A percentile compares a stretch with the other conserved stretches of the same genome.
Conservation (phyloP, 177 flowering plant species). For the Telopea speciosissima region DNA sequence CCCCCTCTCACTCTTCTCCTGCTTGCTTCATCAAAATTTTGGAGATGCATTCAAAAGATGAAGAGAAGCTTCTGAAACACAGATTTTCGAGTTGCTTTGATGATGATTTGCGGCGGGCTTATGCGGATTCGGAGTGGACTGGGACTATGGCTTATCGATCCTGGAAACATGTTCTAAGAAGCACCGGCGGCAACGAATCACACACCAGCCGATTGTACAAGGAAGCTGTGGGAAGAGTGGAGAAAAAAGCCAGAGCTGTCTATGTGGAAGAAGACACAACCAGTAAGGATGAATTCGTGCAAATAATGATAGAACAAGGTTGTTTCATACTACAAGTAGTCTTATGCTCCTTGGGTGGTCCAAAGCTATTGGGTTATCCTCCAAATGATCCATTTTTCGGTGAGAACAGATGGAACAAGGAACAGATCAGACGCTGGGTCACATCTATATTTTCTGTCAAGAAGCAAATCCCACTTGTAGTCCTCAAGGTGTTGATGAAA, state of each 20-base stretch:
- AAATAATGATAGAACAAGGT: not conserved
- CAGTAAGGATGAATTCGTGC: not conserved
- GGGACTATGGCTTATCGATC: too few relatives aligned
- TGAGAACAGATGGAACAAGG: not conserved
- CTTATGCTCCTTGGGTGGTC: not conserved
- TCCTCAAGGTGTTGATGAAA: not conserved
- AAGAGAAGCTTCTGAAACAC: too few relatives aligned
- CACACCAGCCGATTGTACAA: not conserved
- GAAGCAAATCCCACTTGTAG: not conserved
- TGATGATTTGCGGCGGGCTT: too few relatives aligned
- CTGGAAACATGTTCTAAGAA: not conserved
- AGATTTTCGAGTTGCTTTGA: too few relatives aligned
- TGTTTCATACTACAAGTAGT: not conserved
- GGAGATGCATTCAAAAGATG: too few relatives aligned
- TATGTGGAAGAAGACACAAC: not conserved
- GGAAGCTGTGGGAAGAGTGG: not conserved
- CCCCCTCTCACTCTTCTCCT: too few relatives aligned
- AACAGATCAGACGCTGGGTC: not conserved
- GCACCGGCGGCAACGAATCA: not conserved
- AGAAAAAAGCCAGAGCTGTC: not conserved
- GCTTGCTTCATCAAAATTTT: too few relatives aligned
- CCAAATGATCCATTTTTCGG: not conserved
- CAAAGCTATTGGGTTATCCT: not conserved
- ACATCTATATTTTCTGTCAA: not conserved
- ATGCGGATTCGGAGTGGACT: too few relatives aligned